Evolutionary conservation across 2,329 filamentous ascomycete species (phyloP).

Genomic region (Aspergillus pseudoterreus): DNA sequence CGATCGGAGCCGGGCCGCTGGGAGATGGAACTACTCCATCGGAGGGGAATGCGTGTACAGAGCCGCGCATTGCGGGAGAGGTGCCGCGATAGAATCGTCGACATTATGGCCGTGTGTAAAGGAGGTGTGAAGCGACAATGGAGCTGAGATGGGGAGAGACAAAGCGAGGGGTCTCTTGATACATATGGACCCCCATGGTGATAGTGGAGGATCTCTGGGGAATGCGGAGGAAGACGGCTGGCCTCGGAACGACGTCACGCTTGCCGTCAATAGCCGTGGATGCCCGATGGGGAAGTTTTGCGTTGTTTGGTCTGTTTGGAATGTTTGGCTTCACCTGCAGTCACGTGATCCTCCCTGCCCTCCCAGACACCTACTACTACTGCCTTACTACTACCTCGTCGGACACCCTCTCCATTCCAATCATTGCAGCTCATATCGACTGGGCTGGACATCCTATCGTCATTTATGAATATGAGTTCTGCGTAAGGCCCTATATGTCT

Average conservation of each 20-base stretch:
- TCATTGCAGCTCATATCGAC: no score
- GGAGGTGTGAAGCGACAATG: not conserved
- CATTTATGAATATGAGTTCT: no score
- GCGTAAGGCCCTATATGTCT: no score
- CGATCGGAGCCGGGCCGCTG: conserved; percentile 58
- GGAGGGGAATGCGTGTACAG: conserved; percentile 19
- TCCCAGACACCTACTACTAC: not conserved
- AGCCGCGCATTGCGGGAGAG: conserved; percentile 5
- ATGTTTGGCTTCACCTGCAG: not conserved
- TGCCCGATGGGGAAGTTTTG: not conserved
- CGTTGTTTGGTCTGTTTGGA: not conserved
- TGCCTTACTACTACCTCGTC: not conserved
- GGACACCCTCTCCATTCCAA: no score
- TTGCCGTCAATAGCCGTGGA: conserved; percentile 15
- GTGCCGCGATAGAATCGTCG: conserved; percentile 5
- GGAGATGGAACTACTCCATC: conserved; percentile 54
- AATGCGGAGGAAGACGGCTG: conserved; percentile 18
- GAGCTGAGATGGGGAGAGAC: not conserved
- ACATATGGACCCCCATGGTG: not conserved
- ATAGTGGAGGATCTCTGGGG: not conserved
- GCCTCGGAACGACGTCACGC: conserved; percentile 16
- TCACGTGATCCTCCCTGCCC: not conserved
- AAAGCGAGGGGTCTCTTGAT: not conserved
- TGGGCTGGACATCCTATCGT: no score
- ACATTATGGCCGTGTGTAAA: conserved; percentile 8